Conservation (phyloP, 1,139 yeast genomes). For the Meyerozyma guilliermondii region DNA sequence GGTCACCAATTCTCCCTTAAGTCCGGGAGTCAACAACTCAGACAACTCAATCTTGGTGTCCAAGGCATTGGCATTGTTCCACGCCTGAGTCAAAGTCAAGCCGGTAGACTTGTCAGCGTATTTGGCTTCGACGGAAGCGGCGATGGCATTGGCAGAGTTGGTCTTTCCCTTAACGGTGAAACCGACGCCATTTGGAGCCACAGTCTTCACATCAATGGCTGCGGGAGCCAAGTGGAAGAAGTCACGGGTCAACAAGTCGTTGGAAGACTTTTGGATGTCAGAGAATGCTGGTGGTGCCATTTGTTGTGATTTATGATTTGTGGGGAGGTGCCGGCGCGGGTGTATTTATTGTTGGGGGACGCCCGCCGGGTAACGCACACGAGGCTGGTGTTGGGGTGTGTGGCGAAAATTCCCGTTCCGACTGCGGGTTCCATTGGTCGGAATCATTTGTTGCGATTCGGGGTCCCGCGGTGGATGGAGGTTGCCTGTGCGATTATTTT, state of each 20-base stretch:
- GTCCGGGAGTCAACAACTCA: constrained; percentile 91
- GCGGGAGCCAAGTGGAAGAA: constrained; percentile 91
- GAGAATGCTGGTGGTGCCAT: constrained; percentile 74
- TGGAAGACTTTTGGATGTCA: constrained; percentile 85
- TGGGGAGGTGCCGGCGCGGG: constrained; percentile 1
- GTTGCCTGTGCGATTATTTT: not conserved
- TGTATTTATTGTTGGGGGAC: constrained; percentile 1
- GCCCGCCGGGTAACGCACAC: constrained; percentile 1
- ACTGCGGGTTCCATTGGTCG: no score
- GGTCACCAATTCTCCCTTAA: constrained; percentile 89
- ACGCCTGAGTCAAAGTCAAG: constrained; percentile 91
- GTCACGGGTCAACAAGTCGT: constrained; percentile 85
- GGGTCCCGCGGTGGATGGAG: not conserved
- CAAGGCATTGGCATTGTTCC: constrained; percentile 92
- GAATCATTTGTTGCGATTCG: no score
- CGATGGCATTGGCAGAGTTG: constrained; percentile 74
- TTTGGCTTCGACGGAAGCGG: constrained; percentile 89
- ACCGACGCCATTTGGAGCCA: constrained; percentile 94
- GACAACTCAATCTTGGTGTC: constrained; percentile 91
- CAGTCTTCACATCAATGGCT: constrained; percentile 82
- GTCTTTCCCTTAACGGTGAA: constrained; percentile 95
- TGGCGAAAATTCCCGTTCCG: constrained; percentile 2
- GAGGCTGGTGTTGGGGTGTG: constrained; percentile 4
- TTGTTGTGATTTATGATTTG: constrained; percentile 8
- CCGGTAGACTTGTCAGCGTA: constrained; percentile 93